Evolutionary conservation across 345 rosid species (phyloP).

Genomic region (Cardamine occulta): DNA sequence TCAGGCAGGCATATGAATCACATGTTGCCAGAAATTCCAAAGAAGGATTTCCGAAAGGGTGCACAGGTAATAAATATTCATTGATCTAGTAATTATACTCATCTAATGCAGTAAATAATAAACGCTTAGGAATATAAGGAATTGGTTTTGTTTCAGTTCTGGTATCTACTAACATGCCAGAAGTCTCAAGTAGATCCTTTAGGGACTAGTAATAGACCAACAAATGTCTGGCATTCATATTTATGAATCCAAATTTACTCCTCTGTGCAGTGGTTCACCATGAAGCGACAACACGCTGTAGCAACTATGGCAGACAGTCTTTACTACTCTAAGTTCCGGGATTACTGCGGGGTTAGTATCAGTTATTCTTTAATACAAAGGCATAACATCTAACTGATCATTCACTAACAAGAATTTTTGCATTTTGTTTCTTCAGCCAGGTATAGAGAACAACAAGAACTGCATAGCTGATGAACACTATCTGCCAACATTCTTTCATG

Average conservation of each 20-base stretch:
- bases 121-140: background rate
- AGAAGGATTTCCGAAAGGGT: slow-evolving; percentile 91
- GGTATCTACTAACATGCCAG: slow-evolving; percentile 11
- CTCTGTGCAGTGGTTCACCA: slow-evolving; percentile 89
- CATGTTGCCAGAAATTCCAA: slow-evolving; percentile 88
- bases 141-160: slow-evolving; percentile 18
- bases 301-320: slow-evolving; percentile 87
- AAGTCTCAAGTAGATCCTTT: slow-evolving; percentile 26
- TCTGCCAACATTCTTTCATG: slow-evolving; percentile 88
- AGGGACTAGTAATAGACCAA: slow-evolving; percentile 8
- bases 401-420: slow-evolving; percentile 17
- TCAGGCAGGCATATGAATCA: slow-evolving; percentile 91
- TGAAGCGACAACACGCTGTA: slow-evolving; percentile 96
- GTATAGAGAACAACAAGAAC: slow-evolving; percentile 84
- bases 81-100: slow-evolving; percentile 1
- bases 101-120: slow-evolving; percentile 6
- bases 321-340: slow-evolving; percentile 90
- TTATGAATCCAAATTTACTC: background rate
- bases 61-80: slow-evolving; percentile 68
- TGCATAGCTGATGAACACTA: slow-evolving; percentile 99
- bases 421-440: slow-evolving; percentile 68
- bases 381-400: background rate
- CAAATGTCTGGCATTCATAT: slow-evolving; percentile 3
- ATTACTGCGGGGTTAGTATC: slow-evolving; percentile 79
- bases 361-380: background rate